A percentile compares a stretch with the other conserved stretches of the same genome.
These are phyloP conservation scores for Mantamonas sphyraenae DNA, from an alignment of 78 protist species.

Conservation along the genomic window DNA sequence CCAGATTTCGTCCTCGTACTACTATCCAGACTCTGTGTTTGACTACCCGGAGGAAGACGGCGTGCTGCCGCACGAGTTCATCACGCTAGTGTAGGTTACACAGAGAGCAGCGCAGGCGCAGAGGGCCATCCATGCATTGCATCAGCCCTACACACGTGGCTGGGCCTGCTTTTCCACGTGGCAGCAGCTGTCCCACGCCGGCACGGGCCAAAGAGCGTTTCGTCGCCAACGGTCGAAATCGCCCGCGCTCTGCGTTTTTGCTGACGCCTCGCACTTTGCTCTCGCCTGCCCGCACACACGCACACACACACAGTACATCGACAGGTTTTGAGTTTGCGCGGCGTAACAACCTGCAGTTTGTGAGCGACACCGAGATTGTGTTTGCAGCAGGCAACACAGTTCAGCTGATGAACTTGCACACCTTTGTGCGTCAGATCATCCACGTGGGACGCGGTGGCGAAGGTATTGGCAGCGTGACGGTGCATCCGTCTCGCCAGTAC, in stretches of 20 bases:
- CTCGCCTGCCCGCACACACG: too few relatives aligned
- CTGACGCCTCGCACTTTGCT: neutral
- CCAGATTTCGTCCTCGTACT: neutral
- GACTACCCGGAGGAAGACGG: too few relatives aligned
- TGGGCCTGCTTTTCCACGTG: neutral
- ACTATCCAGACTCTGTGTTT: too few relatives aligned
- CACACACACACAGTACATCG: too few relatives aligned
- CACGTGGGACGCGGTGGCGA: constrained; percentile 15
- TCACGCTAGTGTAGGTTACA: neutral
- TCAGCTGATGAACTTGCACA: constrained; percentile 8
- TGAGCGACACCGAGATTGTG: neutral
- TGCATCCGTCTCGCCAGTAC: constrained; percentile 17
- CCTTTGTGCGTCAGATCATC: neutral
- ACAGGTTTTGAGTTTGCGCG: neutral
- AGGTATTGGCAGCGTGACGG: neutral
- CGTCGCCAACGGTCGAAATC: neutral
- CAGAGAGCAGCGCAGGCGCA: neutral
- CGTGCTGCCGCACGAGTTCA: too few relatives aligned
- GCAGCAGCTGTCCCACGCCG: neutral
- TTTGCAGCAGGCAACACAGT: constrained; percentile 9
- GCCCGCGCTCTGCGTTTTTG: neutral
- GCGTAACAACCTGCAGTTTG: neutral
- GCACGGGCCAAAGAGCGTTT: neutral
- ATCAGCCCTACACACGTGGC: neutral
- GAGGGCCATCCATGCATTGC: neutral